These are phyloP conservation scores for Bipolaris oryzae DNA, from an alignment of 2,329 filamentous ascomycete genomes.

Conservation along the genomic window DNA sequence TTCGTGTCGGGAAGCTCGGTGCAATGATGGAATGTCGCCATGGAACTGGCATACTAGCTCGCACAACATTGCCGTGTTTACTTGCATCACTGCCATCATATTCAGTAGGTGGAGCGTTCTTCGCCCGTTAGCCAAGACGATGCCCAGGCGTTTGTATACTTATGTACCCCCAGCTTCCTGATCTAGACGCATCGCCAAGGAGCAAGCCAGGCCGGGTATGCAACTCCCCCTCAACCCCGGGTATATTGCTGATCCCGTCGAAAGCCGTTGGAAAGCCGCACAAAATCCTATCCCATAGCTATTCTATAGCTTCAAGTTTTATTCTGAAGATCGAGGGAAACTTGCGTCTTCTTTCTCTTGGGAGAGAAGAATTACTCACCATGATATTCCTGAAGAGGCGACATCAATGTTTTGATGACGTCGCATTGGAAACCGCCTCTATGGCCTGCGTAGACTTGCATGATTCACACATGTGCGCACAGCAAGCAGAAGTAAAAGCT, in stretches of 20 bases:
- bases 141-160: conserved; percentile 12
- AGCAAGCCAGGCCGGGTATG: conserved; percentile 21
- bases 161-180: conserved; percentile 25
- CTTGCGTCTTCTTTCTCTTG: no score
- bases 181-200: conserved; percentile 22
- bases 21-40: conserved; percentile 7
- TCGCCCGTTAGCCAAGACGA: conserved; percentile 12
- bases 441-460: no score
- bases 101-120: conserved; percentile 8
- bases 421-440: no score
- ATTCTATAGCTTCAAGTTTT: no score
- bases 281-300: not conserved
- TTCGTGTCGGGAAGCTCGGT: not conserved
- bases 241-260: not conserved
- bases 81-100: not conserved
- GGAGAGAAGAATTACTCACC: no score
- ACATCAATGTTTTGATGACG: no score
- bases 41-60: not conserved
- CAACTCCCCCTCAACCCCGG: conserved; percentile 18
- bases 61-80: not conserved
- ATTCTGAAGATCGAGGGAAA: no score
- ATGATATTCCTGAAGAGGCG: no score
- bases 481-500: no score
- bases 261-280: not conserved
- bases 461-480: no score